A percentile compares a stretch with the other conserved stretches of the same genome.
These are phyloP conservation scores for Mortierella hygrophila DNA, from an alignment of 192 early-diverging fungal genomes.

Conservation along the genomic window DNA sequence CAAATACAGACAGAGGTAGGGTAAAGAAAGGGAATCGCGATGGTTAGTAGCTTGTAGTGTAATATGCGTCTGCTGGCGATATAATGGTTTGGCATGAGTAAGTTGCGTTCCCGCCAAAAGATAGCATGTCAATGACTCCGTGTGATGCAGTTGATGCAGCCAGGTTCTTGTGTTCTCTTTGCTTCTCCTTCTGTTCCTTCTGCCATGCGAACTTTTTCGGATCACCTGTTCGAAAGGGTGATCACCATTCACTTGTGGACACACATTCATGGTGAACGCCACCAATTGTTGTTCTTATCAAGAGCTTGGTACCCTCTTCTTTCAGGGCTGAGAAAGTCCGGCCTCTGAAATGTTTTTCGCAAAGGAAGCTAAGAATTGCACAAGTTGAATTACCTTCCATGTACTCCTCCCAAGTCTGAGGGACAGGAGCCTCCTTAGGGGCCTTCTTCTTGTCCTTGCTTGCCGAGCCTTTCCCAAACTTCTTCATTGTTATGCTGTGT, in stretches of 20 bases:
- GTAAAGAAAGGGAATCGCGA: background rate
- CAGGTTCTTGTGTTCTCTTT: too few species aligned
- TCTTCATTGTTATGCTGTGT: slow-evolving; percentile 30
- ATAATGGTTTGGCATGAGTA: background rate
- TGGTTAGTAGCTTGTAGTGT: background rate
- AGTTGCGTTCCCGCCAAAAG: slow-evolving; percentile 1
- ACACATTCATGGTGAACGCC: background rate
- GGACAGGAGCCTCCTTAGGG: slow-evolving; percentile 52
- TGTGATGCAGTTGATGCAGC: background rate
- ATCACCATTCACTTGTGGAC: background rate
- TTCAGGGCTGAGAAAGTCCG: background rate
- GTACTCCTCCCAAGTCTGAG: slow-evolving; percentile 68
- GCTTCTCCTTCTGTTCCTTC: background rate
- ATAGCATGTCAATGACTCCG: background rate
- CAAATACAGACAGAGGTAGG: background rate
- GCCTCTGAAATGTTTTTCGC: background rate
- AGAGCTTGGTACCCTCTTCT: background rate
- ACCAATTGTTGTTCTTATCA: background rate
- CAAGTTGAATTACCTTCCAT: slow-evolving; percentile 61
- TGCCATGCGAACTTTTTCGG: background rate
- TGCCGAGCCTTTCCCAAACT: slow-evolving; percentile 24
- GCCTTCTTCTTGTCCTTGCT: slow-evolving; percentile 53
- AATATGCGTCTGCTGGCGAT: background rate
- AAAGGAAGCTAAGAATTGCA: background rate
- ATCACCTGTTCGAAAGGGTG: background rate